Base-by-base conservation (phyloP, 192 early-diverging fungal genomes). In the Phycomyces nitens region DNA sequence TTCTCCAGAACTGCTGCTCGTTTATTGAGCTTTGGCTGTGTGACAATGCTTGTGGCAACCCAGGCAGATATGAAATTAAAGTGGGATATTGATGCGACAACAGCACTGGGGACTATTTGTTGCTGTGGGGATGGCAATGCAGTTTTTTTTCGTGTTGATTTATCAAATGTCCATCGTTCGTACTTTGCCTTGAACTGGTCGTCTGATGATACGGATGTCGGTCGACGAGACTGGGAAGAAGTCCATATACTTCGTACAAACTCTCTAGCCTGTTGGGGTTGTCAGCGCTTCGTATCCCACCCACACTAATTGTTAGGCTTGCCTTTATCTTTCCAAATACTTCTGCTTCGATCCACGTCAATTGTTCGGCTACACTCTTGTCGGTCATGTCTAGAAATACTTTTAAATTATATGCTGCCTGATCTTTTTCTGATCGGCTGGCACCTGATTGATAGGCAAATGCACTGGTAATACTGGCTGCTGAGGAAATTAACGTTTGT, bases 11-110 rank as follows among this genome's bases (percentile, higher is more conserved):
- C 77, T 52, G 82, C 77, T 1, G 80, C 88, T 23, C 90, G 77
- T 60, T 74, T 64, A 47, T 83, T 86, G 26, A 80, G 72, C 62
- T 89, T 87, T 12, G 71, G 54, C 50, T 88, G 85, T 14, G 75
- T 68, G 21, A 92, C 65, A 65, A 92, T 80, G 54, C 83, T 77
- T 5, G 89, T 89, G 2, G 81, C 66, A 1, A 89, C 89, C 90
- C 89, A 90, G 5, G 84, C 71, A 6, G 86, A 88, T n/a, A 88
- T 83, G 58, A 81, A 86, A 59, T 88, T 90, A 58, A 88, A 88
- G 56, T 89, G 89, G 4, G 79, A 75, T 29, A 91, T 85, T 23
- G 77, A 84, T 3, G 84, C 84, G 42, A 82, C 81, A 69, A 82
- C 16, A 34, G 60, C 29, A 66, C 70, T 58, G 62, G 59, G 44